These are phyloP conservation scores for Hortaea sp. DNA, from an alignment of 2,329 filamentous ascomycete genomes.

Conservation along the genomic window DNA sequence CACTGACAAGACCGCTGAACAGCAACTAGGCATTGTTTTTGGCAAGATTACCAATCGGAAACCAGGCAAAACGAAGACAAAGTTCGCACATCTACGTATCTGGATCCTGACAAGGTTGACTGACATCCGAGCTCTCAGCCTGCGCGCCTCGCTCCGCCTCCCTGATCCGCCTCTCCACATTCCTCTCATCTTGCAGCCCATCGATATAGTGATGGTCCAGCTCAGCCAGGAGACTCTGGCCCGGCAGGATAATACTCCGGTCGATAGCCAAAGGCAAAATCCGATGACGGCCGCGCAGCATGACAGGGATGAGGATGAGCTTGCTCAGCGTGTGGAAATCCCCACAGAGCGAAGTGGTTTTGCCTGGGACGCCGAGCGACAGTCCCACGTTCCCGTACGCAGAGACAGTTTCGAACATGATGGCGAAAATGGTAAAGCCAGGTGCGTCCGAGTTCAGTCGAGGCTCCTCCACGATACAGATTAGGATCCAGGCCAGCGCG, in stretches of 20 bases:
- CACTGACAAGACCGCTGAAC: too few species aligned
- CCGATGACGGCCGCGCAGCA: slow-evolving; percentile 51
- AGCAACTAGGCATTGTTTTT: too few species aligned
- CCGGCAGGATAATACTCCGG: slow-evolving; percentile 53
- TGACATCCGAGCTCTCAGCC: too few species aligned
- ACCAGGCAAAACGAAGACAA: too few species aligned
- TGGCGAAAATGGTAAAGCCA: slow-evolving; percentile 27
- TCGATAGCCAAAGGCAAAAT: slow-evolving; percentile 54
- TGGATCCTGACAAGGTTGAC: too few species aligned
- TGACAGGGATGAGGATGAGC: slow-evolving; percentile 52
- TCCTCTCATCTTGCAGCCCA: neutral
- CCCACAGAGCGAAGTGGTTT: slow-evolving; percentile 44
- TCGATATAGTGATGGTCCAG: neutral
- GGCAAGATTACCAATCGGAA: too few species aligned
- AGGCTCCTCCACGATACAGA: slow-evolving; percentile 28
- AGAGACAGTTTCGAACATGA: slow-evolving; percentile 31
- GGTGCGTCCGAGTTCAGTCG: slow-evolving; percentile 3
- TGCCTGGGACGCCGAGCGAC: slow-evolving; percentile 20
- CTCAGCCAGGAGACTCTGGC: slow-evolving; percentile 1
- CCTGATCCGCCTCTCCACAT: neutral
- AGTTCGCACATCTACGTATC: too few species aligned
- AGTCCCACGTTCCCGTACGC: slow-evolving; percentile 21
- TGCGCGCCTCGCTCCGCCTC: neutral
- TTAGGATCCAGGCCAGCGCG: slow-evolving; percentile 29
- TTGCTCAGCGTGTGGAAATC: slow-evolving; percentile 63